Percentiles rank a stretch among this genome's conserved stretches.
These are phyloP conservation scores for Erucastrum elatum DNA, from an alignment of 345 rosid species.

Conservation along the genomic window DNA sequence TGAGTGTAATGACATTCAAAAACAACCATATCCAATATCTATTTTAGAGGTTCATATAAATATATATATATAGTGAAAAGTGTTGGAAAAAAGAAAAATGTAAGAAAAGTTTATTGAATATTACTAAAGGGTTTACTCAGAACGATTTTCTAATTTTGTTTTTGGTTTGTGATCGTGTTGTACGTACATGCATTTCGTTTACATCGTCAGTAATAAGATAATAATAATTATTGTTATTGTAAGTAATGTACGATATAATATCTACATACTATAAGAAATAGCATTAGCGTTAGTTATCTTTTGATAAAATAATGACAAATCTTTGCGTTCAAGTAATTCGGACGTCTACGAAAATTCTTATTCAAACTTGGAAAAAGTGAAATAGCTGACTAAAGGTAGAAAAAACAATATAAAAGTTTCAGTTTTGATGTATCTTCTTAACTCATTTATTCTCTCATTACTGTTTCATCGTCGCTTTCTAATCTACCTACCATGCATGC, in stretches of 20 bases:
- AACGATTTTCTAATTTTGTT: background rate
- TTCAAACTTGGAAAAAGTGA: slow-evolving; percentile 27
- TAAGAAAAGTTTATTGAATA: background rate
- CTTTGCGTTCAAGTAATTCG: slow-evolving; percentile 7
- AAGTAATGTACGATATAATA: background rate
- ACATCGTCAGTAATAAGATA: background rate
- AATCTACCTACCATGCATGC: slow-evolving; percentile 18
- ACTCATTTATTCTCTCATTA: background rate
- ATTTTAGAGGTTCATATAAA: background rate
- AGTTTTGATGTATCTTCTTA: background rate
- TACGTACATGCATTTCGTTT: background rate
- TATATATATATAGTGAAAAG: background rate
- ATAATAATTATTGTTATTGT: background rate
- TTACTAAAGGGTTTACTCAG: background rate
- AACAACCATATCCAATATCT: background rate
- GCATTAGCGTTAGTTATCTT: background rate
- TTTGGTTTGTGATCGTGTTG: background rate
- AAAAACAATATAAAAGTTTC: background rate
- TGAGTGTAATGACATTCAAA: background rate
- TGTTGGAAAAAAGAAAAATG: background rate
- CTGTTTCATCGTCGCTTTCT: background rate
- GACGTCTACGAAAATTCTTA: background rate
- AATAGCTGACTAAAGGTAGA: slow-evolving; percentile 16
- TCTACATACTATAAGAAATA: background rate
- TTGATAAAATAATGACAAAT: background rate